Percentiles rank a stretch among this genome's conserved stretches.
Conservation (phyloP, 306 rosid genomes). For the Dalbergia cultrata region DNA sequence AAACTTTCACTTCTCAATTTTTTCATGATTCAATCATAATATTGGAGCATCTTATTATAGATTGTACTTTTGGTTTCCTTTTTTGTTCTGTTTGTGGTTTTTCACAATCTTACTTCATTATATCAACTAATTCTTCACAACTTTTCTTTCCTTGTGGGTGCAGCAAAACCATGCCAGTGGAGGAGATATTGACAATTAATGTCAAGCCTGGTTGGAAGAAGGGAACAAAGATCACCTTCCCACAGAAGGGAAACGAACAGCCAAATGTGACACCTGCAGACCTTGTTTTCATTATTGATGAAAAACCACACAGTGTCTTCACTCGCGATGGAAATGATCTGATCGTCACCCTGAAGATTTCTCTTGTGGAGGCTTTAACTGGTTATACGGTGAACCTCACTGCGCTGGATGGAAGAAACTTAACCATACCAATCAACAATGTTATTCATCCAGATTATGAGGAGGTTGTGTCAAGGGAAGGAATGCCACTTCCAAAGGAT, state of each 20-base stretch:
- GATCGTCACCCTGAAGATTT: slow-evolving; percentile 50
- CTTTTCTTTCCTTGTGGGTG: slow-evolving; percentile 22
- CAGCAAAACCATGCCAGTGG: slow-evolving; percentile 47
- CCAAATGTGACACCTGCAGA: slow-evolving; percentile 62
- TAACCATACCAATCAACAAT: slow-evolving; percentile 54
- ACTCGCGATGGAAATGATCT: slow-evolving; percentile 62
- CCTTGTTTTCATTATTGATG: slow-evolving; percentile 63
- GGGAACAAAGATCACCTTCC: slow-evolving; percentile 74
- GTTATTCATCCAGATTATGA: slow-evolving; percentile 62
- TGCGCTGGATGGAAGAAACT: slow-evolving; percentile 62
- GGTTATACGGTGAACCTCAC: slow-evolving; percentile 61
- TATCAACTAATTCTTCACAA: background rate
- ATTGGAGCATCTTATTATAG: background rate
- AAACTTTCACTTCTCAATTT: background rate
- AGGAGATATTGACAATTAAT: slow-evolving; percentile 59
- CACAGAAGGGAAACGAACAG: slow-evolving; percentile 70
- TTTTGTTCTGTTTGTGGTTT: background rate
- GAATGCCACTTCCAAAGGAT: slow-evolving; percentile 67
- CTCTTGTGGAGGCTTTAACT: slow-evolving; percentile 60
- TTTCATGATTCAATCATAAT: background rate
- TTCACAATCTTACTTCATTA: background rate
- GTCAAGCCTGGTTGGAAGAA: slow-evolving; percentile 74
- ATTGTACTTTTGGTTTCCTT: background rate
- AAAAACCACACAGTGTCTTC: slow-evolving; percentile 59
- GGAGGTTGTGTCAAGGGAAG: slow-evolving; percentile 62